Conservation (phyloP, 495 filamentous ascomycete species). For the Staphylotrichum tortipilum region DNA sequence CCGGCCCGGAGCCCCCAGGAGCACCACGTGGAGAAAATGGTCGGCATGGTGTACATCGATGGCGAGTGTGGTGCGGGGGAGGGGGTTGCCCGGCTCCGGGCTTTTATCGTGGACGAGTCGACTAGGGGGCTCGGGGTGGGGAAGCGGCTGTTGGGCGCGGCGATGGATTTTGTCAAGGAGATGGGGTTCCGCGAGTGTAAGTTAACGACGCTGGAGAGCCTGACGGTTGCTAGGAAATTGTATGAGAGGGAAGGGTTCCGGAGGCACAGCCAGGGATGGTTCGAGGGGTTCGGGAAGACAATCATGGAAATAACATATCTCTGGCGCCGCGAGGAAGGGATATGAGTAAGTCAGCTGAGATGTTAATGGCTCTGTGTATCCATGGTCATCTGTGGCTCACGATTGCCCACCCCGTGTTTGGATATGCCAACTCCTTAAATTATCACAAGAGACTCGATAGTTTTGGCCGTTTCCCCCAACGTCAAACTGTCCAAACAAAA, state of each 20-base stretch:
- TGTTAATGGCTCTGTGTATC: neutral
- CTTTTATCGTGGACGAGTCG: slow-evolving; percentile 26
- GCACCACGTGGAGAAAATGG: slow-evolving; percentile 9
- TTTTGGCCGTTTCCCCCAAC: no score
- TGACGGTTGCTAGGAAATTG: slow-evolving; percentile 17
- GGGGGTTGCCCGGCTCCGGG: slow-evolving; percentile 17
- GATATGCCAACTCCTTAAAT: no score
- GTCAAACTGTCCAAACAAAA: no score
- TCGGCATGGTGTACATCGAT: slow-evolving; percentile 26
- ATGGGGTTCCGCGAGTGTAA: slow-evolving; percentile 19
- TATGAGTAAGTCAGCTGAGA: neutral
- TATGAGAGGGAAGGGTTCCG: slow-evolving; percentile 23
- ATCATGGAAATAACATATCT: slow-evolving; percentile 12
- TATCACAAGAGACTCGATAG: no score
- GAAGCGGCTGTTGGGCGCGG: slow-evolving; percentile 17
- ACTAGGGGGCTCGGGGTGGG: slow-evolving; percentile 20
- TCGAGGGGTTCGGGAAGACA: slow-evolving; percentile 5
- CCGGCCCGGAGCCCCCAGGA: neutral
- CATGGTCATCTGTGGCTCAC: no score
- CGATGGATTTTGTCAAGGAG: slow-evolving; percentile 24
- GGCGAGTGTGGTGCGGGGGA: slow-evolving; percentile 12
- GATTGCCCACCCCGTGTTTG: no score
- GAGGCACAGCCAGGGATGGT: slow-evolving; percentile 4
- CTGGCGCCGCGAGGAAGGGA: slow-evolving; percentile 10
- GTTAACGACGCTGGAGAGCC: slow-evolving; percentile 15